A percentile compares a stretch with the other conserved stretches of the same genome.
Evolutionary conservation across 495 filamentous ascomycete genomes (phyloP).

Genomic region (Trichoderma erinaceum): DNA sequence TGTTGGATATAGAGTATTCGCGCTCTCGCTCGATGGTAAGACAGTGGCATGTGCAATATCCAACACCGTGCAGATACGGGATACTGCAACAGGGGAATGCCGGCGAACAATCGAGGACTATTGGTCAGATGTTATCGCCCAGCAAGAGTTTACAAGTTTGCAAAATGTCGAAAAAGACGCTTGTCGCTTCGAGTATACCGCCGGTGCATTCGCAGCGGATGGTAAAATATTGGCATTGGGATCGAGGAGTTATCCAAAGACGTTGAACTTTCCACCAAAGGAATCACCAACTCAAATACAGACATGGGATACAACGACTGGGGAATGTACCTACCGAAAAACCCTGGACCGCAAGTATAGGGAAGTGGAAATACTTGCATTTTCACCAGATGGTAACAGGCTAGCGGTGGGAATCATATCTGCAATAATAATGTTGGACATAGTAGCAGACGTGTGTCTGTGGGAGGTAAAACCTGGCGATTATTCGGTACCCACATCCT

Average conservation of each 20-base stretch:
- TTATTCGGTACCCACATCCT: neutral
- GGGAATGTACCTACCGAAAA: neutral
- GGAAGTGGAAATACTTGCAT: neutral
- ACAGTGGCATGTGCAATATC: neutral
- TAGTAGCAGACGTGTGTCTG: neutral
- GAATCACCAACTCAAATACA: neutral
- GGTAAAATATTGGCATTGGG: neutral
- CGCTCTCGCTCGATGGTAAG: neutral
- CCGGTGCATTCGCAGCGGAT: neutral
- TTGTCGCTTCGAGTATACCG: too few species aligned
- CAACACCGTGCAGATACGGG: neutral
- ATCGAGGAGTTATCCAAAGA: neutral
- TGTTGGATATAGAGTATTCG: neutral
- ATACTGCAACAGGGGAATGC: neutral
- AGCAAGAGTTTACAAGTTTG: neutral
- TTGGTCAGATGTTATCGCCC: neutral
- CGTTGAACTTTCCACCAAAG: too few species aligned
- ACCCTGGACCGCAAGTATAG: neutral
- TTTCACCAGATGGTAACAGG: neutral
- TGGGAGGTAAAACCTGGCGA: neutral
- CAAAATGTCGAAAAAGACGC: too few species aligned
- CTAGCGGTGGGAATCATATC: neutral
- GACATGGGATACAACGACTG: neutral
- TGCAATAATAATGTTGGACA: neutral
- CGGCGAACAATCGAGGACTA: neutral